Conservation (phyloP, 441 rosid species). For the Jatropha podagrica region DNA sequence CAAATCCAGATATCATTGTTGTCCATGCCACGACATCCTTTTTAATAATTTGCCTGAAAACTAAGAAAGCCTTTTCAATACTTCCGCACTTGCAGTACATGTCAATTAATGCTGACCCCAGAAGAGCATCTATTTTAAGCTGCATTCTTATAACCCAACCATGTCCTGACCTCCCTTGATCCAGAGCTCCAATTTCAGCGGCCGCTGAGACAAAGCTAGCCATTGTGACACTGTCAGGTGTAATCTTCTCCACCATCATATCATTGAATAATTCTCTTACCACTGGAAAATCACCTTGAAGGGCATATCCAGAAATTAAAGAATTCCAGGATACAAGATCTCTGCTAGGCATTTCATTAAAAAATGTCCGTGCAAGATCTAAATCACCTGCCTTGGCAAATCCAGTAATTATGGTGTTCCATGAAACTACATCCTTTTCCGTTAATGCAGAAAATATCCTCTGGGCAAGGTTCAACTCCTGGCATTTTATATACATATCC, state of each 20-base stretch:
- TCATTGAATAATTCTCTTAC: conserved; percentile 29
- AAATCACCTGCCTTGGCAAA: conserved; percentile 42
- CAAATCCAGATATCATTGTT: conserved; percentile 54
- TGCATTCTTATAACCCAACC: conserved; percentile 38
- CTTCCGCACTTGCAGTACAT: conserved; percentile 65
- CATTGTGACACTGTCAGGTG: conserved; percentile 43
- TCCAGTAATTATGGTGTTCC: conserved; percentile 55
- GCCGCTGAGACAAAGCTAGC: conserved; percentile 39
- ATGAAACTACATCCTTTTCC: conserved; percentile 46
- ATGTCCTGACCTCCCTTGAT: conserved; percentile 47
- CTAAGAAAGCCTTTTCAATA: conserved; percentile 38
- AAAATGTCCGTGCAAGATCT: conserved; percentile 40
- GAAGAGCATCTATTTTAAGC: conserved; percentile 35
- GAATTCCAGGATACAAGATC: conserved; percentile 56
- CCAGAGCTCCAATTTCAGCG: conserved; percentile 38
- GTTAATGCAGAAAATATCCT: conserved; percentile 33
- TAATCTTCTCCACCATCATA: conserved; percentile 35
- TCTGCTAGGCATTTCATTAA: conserved; percentile 41
- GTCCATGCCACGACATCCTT: conserved; percentile 57
- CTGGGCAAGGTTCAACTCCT: conserved; percentile 33
- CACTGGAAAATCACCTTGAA: conserved; percentile 30
- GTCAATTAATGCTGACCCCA: conserved; percentile 52
- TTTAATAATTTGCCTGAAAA: conserved; percentile 34
- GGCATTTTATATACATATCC: conserved; percentile 54
- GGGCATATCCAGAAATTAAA: conserved; percentile 45